Evolutionary conservation across 768 basidiomycete species (phyloP).

Genomic region (Punctularia strigosozonata): DNA sequence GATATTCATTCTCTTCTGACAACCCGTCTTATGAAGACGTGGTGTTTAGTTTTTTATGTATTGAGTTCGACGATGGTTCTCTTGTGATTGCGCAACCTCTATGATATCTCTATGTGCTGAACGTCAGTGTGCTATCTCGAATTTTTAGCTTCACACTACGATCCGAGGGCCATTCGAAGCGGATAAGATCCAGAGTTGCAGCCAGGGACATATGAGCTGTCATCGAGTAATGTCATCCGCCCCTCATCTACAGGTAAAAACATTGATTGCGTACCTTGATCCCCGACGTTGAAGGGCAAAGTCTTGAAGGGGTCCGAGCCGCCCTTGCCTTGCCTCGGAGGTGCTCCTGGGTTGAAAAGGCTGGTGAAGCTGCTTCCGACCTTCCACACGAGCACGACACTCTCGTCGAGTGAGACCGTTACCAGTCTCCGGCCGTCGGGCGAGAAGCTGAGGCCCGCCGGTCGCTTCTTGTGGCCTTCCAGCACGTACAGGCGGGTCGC

Average conservation of each 20-base stretch:
- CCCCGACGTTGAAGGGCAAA: constrained; percentile 73
- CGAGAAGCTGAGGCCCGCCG: constrained; percentile 84
- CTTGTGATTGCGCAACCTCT: background rate
- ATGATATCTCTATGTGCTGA: constrained; percentile 48
- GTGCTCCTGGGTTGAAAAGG: constrained; percentile 84
- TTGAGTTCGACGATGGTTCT: too few relatives aligned
- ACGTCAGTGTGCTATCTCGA: constrained; percentile 71
- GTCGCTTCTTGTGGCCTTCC: constrained; percentile 75
- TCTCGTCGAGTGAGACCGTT: constrained; percentile 79
- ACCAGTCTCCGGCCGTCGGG: constrained; percentile 87
- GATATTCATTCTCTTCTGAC: too few relatives aligned
- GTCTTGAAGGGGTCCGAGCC: constrained; percentile 85
- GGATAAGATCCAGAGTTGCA: constrained; percentile 58
- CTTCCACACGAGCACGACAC: constrained; percentile 86
- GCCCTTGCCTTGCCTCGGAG: constrained; percentile 77
- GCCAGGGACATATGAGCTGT: constrained; percentile 42
- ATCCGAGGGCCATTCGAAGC: constrained; percentile 77
- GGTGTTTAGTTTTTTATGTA: too few relatives aligned
- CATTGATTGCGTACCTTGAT: constrained; percentile 47
- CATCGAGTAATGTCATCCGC: too few relatives aligned
- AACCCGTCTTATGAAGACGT: too few relatives aligned
- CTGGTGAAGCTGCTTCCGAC: constrained; percentile 84
- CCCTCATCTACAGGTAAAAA: background rate
- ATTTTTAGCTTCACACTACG: constrained; percentile 78
- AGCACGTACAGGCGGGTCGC: constrained; percentile 92